phyloP scores from a whole-genome alignment of 2,329 filamentous ascomycete genomes.

The Blumeriella jaapii region DNA sequence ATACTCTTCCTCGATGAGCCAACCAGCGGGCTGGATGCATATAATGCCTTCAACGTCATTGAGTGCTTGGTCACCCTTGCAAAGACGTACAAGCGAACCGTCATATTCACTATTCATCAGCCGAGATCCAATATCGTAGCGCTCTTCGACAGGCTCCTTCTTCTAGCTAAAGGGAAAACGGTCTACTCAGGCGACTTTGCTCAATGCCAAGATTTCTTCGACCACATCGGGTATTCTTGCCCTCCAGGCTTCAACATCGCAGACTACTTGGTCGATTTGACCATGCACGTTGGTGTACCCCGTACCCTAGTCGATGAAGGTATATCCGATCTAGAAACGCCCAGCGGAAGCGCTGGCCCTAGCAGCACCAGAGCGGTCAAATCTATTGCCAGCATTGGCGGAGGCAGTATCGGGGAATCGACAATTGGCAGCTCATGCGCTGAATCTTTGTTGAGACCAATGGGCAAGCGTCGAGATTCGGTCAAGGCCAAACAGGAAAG shows the following conservation, averaged over 20 bases:
- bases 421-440: slow-evolving; percentile 43
- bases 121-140: slow-evolving; percentile 97
- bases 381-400: slow-evolving; percentile 76
- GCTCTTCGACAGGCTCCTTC: slow-evolving; percentile 85
- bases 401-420: slow-evolving; percentile 56
- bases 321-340: slow-evolving; percentile 47
- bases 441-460: slow-evolving; percentile 53
- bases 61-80: slow-evolving; percentile 91
- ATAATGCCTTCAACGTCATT: slow-evolving; percentile 95
- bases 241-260: slow-evolving; percentile 98
- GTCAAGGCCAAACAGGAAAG: slow-evolving; percentile 78
- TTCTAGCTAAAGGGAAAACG: slow-evolving; percentile 77
- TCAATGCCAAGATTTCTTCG: slow-evolving; percentile 85
- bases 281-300: slow-evolving; percentile 76
- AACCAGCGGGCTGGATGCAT: slow-evolving; percentile 90
- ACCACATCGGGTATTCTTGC: slow-evolving; percentile 81
- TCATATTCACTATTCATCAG: slow-evolving; percentile 97
- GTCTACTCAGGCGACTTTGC: slow-evolving; percentile 90
- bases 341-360: slow-evolving; percentile 60
- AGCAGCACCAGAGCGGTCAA: slow-evolving; percentile 85
- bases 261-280: slow-evolving; percentile 92
- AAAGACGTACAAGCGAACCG: slow-evolving; percentile 92
- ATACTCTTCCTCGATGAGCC: slow-evolving; percentile 96
- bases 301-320: slow-evolving; percentile 43
- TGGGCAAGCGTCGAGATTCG: slow-evolving; percentile 63